A percentile compares a stretch with the other conserved stretches of the same genome.
Evolutionary conservation across 495 filamentous ascomycete genomes (phyloP).

Genomic region (Neurospora intermedia): DNA sequence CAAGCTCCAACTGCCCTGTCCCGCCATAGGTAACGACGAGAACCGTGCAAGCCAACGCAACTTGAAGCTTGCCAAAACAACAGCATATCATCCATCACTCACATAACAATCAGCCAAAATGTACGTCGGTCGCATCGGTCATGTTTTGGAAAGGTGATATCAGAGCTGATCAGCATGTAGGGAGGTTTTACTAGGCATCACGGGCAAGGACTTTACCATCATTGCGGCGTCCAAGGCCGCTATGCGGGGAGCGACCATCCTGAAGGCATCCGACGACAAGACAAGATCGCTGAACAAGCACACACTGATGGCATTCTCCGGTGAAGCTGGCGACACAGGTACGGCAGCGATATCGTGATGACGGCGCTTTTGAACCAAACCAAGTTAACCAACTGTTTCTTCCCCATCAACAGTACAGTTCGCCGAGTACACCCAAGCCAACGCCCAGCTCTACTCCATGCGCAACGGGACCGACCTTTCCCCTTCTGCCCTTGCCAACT

Average conservation of each 20-base stretch:
- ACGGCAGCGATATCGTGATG: constrained; percentile 14
- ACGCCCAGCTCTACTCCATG: constrained; percentile 96
- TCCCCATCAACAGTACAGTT: constrained; percentile 67
- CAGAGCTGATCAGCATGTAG: constrained; percentile 32
- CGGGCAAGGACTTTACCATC: constrained; percentile 97
- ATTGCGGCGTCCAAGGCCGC: constrained; percentile 94
- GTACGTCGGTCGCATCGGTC: constrained; percentile 13
- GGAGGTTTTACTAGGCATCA: constrained; percentile 97
- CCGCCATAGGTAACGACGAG: constrained; percentile 1
- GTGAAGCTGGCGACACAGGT: constrained; percentile 96
- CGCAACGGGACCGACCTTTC: constrained; percentile 87
- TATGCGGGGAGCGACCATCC: constrained; percentile 91
- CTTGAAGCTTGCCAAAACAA: background rate
- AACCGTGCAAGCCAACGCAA: background rate
- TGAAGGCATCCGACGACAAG: constrained; percentile 96
- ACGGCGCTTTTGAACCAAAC: background rate
- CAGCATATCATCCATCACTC: background rate
- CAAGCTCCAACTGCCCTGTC: constrained; percentile 2
- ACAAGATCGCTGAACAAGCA: constrained; percentile 81
- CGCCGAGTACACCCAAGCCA: constrained; percentile 97
- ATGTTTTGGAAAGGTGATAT: background rate
- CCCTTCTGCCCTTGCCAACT: constrained; percentile 77
- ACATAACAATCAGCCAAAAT: constrained; percentile 19
- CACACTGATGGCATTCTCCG: constrained; percentile 92
- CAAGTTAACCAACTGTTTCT: background rate